phyloP scores from a whole-genome alignment of 2,329 filamentous ascomycete genomes.

The Penicillium sclerotiorum region DNA sequence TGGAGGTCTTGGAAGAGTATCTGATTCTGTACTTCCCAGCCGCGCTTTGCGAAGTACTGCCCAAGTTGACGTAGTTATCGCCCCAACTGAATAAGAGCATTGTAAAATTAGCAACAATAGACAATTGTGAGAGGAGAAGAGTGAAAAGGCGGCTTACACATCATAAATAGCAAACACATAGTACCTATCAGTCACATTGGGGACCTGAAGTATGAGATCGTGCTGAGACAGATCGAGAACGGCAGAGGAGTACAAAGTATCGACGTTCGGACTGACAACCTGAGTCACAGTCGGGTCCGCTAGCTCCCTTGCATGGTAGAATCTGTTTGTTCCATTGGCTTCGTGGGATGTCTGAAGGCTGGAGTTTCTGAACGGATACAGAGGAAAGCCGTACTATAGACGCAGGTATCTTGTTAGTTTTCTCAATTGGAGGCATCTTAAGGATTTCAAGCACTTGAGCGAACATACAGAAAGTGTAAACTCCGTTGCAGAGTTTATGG shows the following conservation, averaged over 20 bases:
- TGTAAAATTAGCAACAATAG: too few relatives aligned
- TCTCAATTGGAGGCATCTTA: too few relatives aligned
- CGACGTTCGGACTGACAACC: constrained; percentile 26
- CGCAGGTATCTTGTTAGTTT: neutral
- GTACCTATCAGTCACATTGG: constrained; percentile 27
- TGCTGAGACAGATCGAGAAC: constrained; percentile 28
- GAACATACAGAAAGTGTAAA: neutral
- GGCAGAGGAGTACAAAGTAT: constrained; percentile 29
- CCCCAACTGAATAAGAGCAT: constrained; percentile 31
- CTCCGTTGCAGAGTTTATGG: neutral
- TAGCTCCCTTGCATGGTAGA: neutral
- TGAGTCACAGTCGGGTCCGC: neutral
- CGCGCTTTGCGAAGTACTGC: constrained; percentile 13
- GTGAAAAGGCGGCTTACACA: constrained; percentile 20
- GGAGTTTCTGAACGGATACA: neutral
- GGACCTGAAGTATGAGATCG: constrained; percentile 28
- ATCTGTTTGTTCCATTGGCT: neutral
- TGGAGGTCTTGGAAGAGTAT: neutral
- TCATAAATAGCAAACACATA: constrained; percentile 33
- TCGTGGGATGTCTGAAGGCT: neutral
- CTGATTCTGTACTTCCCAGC: constrained; percentile 28
- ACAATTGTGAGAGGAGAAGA: neutral
- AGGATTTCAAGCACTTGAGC: neutral
- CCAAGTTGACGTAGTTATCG: constrained; percentile 33
- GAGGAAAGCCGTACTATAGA: neutral